A percentile compares a stretch with the other conserved stretches of the same genome.
Evolutionary conservation across 306 rosid species (phyloP).

Genomic region (Quercus berberidifolia): DNA sequence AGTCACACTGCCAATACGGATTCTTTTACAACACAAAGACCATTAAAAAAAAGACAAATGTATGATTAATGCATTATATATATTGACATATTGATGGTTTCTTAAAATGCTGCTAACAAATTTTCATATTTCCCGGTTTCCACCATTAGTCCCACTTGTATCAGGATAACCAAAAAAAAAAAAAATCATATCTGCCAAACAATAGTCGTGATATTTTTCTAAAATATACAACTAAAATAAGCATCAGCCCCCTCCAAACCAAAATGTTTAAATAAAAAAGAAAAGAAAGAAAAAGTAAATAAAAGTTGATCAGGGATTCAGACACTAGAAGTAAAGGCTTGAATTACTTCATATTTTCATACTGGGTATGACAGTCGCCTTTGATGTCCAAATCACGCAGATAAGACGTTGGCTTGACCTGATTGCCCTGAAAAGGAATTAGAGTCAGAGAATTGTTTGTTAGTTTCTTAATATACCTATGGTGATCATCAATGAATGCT

Average conservation of each 20-base stretch:
- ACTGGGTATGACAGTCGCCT: not conserved
- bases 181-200: too few relatives aligned
- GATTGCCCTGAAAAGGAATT: not conserved
- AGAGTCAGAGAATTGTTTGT: not conserved
- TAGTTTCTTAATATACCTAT: not conserved
- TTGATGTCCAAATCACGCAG: not conserved
- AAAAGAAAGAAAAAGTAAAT: not conserved
- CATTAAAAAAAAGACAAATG: too few relatives aligned
- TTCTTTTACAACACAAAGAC: too few relatives aligned
- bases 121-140: too few relatives aligned
- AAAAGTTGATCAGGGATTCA: not conserved
- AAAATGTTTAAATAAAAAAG: not conserved
- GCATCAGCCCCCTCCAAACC: not conserved
- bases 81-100: too few relatives aligned
- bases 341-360: not conserved
- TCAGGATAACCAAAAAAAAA: too few relatives aligned
- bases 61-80: too few relatives aligned
- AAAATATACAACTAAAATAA: not conserved
- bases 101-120: too few relatives aligned
- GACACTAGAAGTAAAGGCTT: too few relatives aligned
- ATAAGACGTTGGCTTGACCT: not conserved
- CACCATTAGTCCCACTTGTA: too few relatives aligned
- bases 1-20: not conserved
- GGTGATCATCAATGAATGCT: not conserved
- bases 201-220: too few relatives aligned